Evolutionary conservation across 2,329 filamentous ascomycete genomes (phyloP).

Genomic region (Xylogone sp.): DNA sequence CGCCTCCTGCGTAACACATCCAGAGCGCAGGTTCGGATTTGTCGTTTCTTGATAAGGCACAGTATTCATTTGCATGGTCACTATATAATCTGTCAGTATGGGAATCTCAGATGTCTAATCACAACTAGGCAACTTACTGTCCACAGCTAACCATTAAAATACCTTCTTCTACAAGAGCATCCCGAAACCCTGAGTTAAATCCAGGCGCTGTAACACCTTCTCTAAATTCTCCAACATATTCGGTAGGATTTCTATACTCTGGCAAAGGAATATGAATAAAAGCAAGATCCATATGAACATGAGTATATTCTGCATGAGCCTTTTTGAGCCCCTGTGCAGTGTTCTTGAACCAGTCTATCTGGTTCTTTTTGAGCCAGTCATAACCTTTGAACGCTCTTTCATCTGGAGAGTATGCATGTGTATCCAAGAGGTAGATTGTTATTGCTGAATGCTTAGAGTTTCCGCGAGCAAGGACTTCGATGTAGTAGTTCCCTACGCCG

Average conservation of each 20-base stretch:
- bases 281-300: conserved; percentile 90
- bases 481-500: conserved; percentile 90
- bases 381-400: conserved; percentile 88
- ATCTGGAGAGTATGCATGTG: conserved; percentile 87
- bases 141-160: conserved; percentile 86
- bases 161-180: conserved; percentile 81
- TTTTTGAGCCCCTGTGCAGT: conserved; percentile 72
- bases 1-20: conserved; percentile 97
- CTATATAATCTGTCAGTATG: conserved; percentile 36
- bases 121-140: conserved; percentile 58
- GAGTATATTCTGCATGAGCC: conserved; percentile 78
- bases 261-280: conserved; percentile 97
- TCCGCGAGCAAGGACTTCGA: conserved; percentile 82
- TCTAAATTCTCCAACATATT: conserved; percentile 66
- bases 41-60: conserved; percentile 55
- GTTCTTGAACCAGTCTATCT: conserved; percentile 90
- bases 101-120: background rate
- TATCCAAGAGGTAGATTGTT: conserved; percentile 92
- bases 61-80: conserved; percentile 97
- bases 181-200: conserved; percentile 90
- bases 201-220: conserved; percentile 83
- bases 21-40: conserved; percentile 65
- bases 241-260: conserved; percentile 70
- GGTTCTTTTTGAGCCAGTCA: conserved; percentile 92
- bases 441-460: conserved; percentile 81